These are phyloP conservation scores for Sutorius eximius DNA, from an alignment of 1,284 basidiomycete genomes.

Conservation along the genomic window DNA sequence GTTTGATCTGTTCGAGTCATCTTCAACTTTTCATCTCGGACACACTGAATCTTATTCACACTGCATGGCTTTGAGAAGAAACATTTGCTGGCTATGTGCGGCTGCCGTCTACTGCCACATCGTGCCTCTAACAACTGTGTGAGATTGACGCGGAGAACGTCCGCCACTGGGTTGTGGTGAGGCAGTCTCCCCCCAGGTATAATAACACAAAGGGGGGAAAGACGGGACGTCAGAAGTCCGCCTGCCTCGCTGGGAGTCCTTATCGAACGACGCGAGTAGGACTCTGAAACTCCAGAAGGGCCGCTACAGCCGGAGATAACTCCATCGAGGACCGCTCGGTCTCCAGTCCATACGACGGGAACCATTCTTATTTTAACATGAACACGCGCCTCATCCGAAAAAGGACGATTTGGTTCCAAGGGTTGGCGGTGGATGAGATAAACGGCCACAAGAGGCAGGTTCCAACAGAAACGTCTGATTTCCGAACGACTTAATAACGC, in stretches of 20 bases:
- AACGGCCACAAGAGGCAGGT: conserved; percentile 23
- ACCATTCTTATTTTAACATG: conserved; percentile 1
- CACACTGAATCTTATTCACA: background rate
- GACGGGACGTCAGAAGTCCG: background rate
- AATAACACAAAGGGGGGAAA: no score
- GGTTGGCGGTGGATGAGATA: conserved; percentile 11
- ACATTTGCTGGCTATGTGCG: conserved; percentile 4
- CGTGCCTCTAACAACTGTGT: background rate
- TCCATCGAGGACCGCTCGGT: conserved; percentile 6
- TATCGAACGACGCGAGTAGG: conserved; percentile 6
- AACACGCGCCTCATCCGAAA: conserved; percentile 15
- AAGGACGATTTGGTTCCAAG: conserved; percentile 5
- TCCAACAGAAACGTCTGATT: conserved; percentile 34
- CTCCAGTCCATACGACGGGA: background rate
- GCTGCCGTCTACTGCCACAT: conserved; percentile 2
- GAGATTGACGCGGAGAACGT: background rate
- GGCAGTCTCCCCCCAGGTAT: background rate
- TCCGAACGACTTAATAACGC: background rate
- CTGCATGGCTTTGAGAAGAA: background rate
- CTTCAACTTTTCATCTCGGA: conserved; percentile 6
- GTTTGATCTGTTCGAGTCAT: background rate
- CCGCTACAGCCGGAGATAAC: conserved; percentile 4
- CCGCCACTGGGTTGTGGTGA: background rate
- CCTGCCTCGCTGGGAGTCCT: background rate
- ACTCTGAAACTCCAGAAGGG: conserved; percentile 3